Base-by-base conservation (phyloP, 164 flowering plant genomes). In the Tetrastigma voinierianum region DNA sequence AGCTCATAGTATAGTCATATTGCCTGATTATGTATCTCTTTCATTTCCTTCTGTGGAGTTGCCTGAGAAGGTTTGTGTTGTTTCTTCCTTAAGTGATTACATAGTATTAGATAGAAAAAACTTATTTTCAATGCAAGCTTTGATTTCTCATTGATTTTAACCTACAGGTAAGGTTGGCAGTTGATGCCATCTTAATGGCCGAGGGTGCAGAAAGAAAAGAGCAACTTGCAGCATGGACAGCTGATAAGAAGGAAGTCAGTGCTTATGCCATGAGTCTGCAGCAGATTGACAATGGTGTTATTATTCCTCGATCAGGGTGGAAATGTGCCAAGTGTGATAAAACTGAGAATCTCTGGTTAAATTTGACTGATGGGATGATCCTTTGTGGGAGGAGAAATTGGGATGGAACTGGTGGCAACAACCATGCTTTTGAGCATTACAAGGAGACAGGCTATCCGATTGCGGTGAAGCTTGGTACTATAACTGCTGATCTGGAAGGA, bases 361-460 rank as follows among this genome's bases (percentile, higher is more conserved):
- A 92, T 79, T 77, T 95, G 17, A 90, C 97, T 67, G 99, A 95
- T 80, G 98, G 99, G 67, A 83, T 76, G 90, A 95, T 92, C 64
- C 88, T 95, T n/a, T 95, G 99, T 80, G 99, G 99, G 68, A 81
- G 95, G 71, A 93, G 59, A 78, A 89, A 87, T 60, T 93, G 96
- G 96, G 98, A 93, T 82, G 98, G 98, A 60, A 89, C 70, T 76
- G 98, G 99, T 57, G 99, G 99, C 24, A 95, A 95, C 74, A 84
- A 92, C 83, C 99, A 95, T 82, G 99, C 99, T 11, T 46, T 92
- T 65, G 89, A 89, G 57, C 95, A 92, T 73, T 95, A 86, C 68
- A 83, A 82, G 59, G 87, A 82, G 72, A 87, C 96, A 4, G 76
- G 82, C 15, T 89, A 84, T 65, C 99, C 99, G 57, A 93, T 95